Percentiles rank a stretch among this genome's conserved stretches.
phyloP scores from a whole-genome alignment of 2,329 filamentous ascomycete genomes.

The Polytolypa hystricis region DNA sequence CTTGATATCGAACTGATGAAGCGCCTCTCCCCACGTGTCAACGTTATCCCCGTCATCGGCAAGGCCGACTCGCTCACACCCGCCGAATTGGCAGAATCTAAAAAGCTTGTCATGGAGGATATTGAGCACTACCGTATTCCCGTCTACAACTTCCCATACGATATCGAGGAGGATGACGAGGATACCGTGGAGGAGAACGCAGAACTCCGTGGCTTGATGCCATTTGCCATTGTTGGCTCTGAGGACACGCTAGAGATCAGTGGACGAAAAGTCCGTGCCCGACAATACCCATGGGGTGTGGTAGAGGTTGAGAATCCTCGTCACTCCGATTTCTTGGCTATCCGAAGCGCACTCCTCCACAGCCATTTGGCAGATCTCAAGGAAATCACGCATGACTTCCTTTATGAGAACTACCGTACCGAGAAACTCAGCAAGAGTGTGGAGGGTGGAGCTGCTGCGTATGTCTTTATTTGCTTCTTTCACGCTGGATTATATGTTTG shows the following conservation, averaged over 20 bases:
- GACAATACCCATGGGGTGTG: slow-evolving; percentile 98
- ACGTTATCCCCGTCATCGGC: slow-evolving; percentile 97
- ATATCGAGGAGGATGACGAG: slow-evolving; percentile 98
- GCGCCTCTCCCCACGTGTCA: slow-evolving; percentile 93
- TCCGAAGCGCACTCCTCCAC: slow-evolving; percentile 90
- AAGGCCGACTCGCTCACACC: slow-evolving; percentile 97
- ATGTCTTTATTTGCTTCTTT: slow-evolving; percentile 38
- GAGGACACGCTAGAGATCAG: slow-evolving; percentile 93
- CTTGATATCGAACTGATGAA: slow-evolving; percentile 99
- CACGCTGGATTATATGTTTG: not conserved
- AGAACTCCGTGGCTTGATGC: slow-evolving; percentile 93
- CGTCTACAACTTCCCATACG: slow-evolving; percentile 99
- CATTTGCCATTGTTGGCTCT: slow-evolving; percentile 95
- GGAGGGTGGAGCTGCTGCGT: slow-evolving; percentile 78
- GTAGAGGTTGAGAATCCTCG: slow-evolving; percentile 98
- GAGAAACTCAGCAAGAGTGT: slow-evolving; percentile 99
- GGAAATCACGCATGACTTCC: slow-evolving; percentile 99
- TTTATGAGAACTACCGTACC: slow-evolving; percentile 99
- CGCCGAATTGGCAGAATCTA: slow-evolving; percentile 92
- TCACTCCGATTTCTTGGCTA: slow-evolving; percentile 96
- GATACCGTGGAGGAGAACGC: slow-evolving; percentile 99
- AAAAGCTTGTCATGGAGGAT: slow-evolving; percentile 99
- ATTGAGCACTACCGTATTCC: slow-evolving; percentile 99
- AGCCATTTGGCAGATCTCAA: slow-evolving; percentile 97
- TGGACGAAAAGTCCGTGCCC: slow-evolving; percentile 79